These are phyloP conservation scores for Amanita phalloides DNA, from an alignment of 768 basidiomycete species.

Conservation along the genomic window DNA sequence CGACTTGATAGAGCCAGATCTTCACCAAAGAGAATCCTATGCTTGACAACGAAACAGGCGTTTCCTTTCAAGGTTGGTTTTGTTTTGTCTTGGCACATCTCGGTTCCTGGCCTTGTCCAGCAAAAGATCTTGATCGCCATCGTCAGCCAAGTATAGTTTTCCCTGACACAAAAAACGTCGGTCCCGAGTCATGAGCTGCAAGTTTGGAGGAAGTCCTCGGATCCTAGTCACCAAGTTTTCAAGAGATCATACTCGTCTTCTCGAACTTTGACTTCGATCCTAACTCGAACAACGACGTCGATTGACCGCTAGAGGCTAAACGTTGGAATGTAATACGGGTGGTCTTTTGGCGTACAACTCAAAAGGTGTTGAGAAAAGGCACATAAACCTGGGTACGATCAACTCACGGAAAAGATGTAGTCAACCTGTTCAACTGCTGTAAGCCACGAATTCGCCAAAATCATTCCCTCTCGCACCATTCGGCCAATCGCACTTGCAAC, in stretches of 20 bases:
- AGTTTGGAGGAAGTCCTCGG: slow-evolving; percentile 41
- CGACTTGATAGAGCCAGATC: slow-evolving; percentile 29
- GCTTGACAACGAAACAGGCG: slow-evolving; percentile 18
- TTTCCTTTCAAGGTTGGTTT: neutral
- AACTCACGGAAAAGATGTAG: slow-evolving; percentile 60
- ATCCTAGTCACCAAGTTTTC: slow-evolving; percentile 50
- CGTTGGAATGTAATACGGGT: slow-evolving; percentile 62
- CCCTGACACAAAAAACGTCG: slow-evolving; percentile 70
- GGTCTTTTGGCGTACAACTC: slow-evolving; percentile 56
- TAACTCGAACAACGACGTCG: slow-evolving; percentile 60
- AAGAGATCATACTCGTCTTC: slow-evolving; percentile 81
- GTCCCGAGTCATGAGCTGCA: slow-evolving; percentile 56
- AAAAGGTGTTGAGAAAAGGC: slow-evolving; percentile 29
- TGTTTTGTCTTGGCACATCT: neutral
- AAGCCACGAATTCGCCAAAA: slow-evolving; percentile 80
- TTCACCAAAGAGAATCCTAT: slow-evolving; percentile 29
- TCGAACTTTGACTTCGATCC: slow-evolving; percentile 76
- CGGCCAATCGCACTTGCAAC: slow-evolving; percentile 42
- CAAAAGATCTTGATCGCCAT: slow-evolving; percentile 17
- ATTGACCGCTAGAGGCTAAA: slow-evolving; percentile 56
- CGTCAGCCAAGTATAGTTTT: slow-evolving; percentile 25
- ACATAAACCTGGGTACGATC: neutral
- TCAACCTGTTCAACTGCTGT: slow-evolving; percentile 57
- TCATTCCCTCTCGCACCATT: slow-evolving; percentile 46
- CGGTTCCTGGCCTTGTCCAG: slow-evolving; percentile 6